Evolutionary conservation across 2,329 filamentous ascomycete genomes (phyloP), one percentile per base, ranked within the genome.

Genomic region (Lachnellula suecica): DNA sequence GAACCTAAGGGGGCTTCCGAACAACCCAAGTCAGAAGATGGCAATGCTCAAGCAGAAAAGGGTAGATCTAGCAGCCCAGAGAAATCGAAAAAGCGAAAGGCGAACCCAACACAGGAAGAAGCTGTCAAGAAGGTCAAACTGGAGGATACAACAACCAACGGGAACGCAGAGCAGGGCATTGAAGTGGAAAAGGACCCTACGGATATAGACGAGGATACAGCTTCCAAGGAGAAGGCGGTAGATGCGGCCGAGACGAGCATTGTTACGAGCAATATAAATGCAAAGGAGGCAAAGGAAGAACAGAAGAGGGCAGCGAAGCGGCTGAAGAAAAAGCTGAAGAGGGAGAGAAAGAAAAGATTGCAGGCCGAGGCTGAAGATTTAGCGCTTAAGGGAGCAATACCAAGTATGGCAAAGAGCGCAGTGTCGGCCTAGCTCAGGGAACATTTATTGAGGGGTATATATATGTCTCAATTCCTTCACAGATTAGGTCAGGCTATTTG

Each of bases 321-420:
- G 31, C 47, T 47, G 38, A 59, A 53, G 29, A 59, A 52, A 27
- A 47, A 54, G 44, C 55, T 59, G 27, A 60, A 56, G 34, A 60
- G 53, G 40, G 60, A 59, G 24, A 58, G 58, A 51, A 62, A 49
- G 53, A 53, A 52, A 29, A 41, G 51, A 13, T 44, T 49, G 27
- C 57, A 59, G 46, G 17, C 52, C n/a, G 54, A 45, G 45, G 51
- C 52, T 37, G 52, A 52, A 44, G 43, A 20, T 22, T 43, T 44
- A 31, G 20, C 48, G 3, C 22, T 23, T 15, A 23, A 27, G 9
- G 11, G n/a, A n/a, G n/a, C n/a, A n/a, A n/a, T n/a, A n/a, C n/a
- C n/a, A n/a, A n/a, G n/a, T n/a, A n/a, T n/a, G n/a, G n/a, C n/a
- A n/a, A n/a, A n/a, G n/a, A n/a, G n/a, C n/a, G n/a, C n/a, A n/a